Conservation (phyloP, 164 flowering plant genomes). For the Warburgia ugandensis region DNA sequence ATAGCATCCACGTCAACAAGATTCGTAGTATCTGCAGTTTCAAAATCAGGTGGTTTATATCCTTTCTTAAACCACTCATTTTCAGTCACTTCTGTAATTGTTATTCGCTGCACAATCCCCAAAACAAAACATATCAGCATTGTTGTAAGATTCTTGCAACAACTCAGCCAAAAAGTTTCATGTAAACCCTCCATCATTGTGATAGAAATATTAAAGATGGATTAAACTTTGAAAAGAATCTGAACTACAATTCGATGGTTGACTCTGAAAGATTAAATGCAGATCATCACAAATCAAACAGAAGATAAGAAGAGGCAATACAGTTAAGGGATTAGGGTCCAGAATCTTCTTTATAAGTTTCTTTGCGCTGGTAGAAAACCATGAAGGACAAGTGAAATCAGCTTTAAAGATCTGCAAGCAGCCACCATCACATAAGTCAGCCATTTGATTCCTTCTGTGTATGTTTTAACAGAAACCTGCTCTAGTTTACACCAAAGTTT, state of each 20-base stretch:
- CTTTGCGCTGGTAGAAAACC: constrained; percentile 93
- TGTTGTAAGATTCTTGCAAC: not conserved
- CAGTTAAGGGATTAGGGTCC: constrained; percentile 78
- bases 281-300: not conserved
- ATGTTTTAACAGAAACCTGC: not conserved
- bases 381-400: constrained; percentile 79
- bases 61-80: constrained; percentile 99
- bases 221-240: not conserved
- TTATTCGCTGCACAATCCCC: constrained; percentile 52
- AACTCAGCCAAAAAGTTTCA: not conserved
- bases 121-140: not conserved
- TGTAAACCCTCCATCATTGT: constrained; percentile 2
- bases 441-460: not conserved
- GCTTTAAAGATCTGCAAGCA: constrained; percentile 82
- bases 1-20: constrained; percentile 78
- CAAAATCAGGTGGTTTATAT: constrained; percentile 70
- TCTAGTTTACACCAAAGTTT: constrained; percentile 1
- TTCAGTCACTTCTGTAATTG: constrained; percentile 72
- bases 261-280: too few relatives aligned
- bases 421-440: constrained; percentile 9
- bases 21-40: constrained; percentile 41
- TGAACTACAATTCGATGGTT: not conserved
- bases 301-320: constrained; percentile 22
- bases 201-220: not conserved
- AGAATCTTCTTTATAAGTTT: constrained; percentile 78